A percentile compares a stretch with the other conserved stretches of the same genome.
Evolutionary conservation across 129 eudicot genomes (phyloP).

Genomic region (Rutidosis leptorrhynchoides): DNA sequence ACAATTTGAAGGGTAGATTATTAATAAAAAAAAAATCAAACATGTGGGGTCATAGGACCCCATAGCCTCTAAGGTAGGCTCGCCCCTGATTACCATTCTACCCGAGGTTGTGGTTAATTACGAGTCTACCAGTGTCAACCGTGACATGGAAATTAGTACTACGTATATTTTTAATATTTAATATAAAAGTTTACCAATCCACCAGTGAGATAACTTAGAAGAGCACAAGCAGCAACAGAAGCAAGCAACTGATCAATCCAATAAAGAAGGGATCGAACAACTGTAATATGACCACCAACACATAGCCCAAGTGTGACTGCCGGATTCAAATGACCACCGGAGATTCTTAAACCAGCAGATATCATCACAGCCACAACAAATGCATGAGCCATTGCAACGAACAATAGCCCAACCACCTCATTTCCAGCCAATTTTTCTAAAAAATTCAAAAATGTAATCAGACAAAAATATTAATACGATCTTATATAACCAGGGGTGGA

Average conservation of each 20-base stretch:
- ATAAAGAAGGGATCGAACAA: slow-evolving; percentile 62
- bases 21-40: too few relatives aligned
- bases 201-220: slow-evolving; percentile 71
- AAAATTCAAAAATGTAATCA: background rate
- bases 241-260: slow-evolving; percentile 84
- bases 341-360: slow-evolving; percentile 67
- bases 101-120: too few relatives aligned
- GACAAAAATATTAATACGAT: background rate
- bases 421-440: slow-evolving; percentile 60
- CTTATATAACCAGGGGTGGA: too few relatives aligned
- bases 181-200: slow-evolving; percentile 49
- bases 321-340: slow-evolving; percentile 88
- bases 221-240: slow-evolving; percentile 81
- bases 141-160: too few relatives aligned
- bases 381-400: slow-evolving; percentile 75
- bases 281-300: slow-evolving; percentile 77
- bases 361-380: slow-evolving; percentile 81
- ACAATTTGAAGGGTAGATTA: too few relatives aligned
- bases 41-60: too few relatives aligned
- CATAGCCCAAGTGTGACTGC: slow-evolving; percentile 84
- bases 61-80: too few relatives aligned
- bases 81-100: too few relatives aligned
- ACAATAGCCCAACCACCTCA: slow-evolving; percentile 63
- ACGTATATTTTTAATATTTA: too few relatives aligned
- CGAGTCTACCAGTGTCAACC: too few relatives aligned